Evolutionary conservation across 352 stramenopile species (phyloP).

Genomic region (Phytophthora pini): DNA sequence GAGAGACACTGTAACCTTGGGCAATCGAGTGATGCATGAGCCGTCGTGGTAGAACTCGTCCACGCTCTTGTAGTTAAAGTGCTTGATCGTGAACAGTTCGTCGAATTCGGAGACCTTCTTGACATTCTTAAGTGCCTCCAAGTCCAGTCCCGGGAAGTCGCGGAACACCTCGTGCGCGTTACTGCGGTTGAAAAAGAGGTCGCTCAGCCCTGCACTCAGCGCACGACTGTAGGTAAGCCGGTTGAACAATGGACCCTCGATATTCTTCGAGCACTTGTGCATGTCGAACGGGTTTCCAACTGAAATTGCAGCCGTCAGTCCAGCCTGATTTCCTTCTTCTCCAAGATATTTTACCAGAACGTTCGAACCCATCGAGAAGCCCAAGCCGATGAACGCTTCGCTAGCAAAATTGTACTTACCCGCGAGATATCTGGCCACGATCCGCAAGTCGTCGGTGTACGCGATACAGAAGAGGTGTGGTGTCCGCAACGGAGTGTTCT

Average conservation of each 20-base stretch:
- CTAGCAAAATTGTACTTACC: slow-evolving; percentile 49
- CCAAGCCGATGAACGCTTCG: slow-evolving; percentile 54
- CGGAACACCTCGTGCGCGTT: slow-evolving; percentile 71
- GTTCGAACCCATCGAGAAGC: slow-evolving; percentile 80
- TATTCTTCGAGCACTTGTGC: slow-evolving; percentile 49
- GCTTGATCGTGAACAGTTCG: slow-evolving; percentile 62
- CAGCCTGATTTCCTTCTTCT: slow-evolving; percentile 47
- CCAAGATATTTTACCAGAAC: slow-evolving; percentile 80
- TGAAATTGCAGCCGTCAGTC: slow-evolving; percentile 58
- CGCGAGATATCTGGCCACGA: slow-evolving; percentile 43
- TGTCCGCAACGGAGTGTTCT: slow-evolving; percentile 58
- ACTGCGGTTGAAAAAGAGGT: slow-evolving; percentile 69
- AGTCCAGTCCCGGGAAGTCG: slow-evolving; percentile 49
- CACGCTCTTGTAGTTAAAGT: slow-evolving; percentile 57
- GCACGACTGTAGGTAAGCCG: slow-evolving; percentile 61
- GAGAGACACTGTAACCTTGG: slow-evolving; percentile 48
- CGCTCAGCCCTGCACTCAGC: slow-evolving; percentile 53
- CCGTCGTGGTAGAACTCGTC: slow-evolving; percentile 56
- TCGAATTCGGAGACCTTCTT: slow-evolving; percentile 67
- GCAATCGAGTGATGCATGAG: slow-evolving; percentile 42
- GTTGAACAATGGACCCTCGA: slow-evolving; percentile 56
- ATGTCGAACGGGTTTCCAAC: slow-evolving; percentile 80
- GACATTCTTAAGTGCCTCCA: slow-evolving; percentile 43
- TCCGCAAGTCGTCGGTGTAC: slow-evolving; percentile 73
- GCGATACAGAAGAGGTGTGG: slow-evolving; percentile 63